These are phyloP conservation scores for Polytolypa hystricis DNA, from an alignment of 2,329 filamentous ascomycete genomes.

Conservation along the genomic window DNA sequence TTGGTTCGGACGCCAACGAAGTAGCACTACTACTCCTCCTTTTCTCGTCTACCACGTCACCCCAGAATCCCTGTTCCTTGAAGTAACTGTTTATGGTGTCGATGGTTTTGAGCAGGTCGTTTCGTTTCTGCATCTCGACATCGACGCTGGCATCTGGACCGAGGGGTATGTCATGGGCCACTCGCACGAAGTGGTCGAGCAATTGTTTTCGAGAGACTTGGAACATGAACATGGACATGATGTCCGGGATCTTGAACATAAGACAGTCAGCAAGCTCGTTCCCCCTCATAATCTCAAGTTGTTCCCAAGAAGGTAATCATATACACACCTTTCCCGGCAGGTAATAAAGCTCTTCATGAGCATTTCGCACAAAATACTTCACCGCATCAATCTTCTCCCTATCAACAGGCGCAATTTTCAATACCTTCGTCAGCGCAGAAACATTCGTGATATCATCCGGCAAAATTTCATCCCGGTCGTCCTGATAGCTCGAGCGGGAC, in stretches of 20 bases:
- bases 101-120: constrained; percentile 58
- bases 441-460: constrained; percentile 52
- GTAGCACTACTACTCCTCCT: too few species aligned
- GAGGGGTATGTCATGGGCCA: constrained; percentile 44
- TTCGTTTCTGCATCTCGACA: constrained; percentile 41
- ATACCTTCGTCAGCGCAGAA: constrained; percentile 53
- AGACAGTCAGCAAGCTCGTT: too few species aligned
- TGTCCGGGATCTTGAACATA: constrained; percentile 55
- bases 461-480: constrained; percentile 33
- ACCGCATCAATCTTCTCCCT: constrained; percentile 82
- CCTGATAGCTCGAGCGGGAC: constrained; percentile 10
- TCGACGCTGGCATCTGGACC: constrained; percentile 32
- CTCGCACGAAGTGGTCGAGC: constrained; percentile 56
- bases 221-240: constrained; percentile 81
- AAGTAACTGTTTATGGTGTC: constrained; percentile 71
- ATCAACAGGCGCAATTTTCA: constrained; percentile 67
- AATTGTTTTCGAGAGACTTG: constrained; percentile 75
- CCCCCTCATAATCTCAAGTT: too few species aligned
- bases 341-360: constrained; percentile 62
- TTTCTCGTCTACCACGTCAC: constrained; percentile 42
- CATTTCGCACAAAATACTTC: constrained; percentile 68
- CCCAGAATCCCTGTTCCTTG: constrained; percentile 75
- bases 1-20: too few species aligned
- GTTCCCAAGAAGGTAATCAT: not conserved
- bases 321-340: constrained; percentile 49